Evolutionary conservation across 2,329 filamentous ascomycete genomes (phyloP).

Genomic region (Hypoxylon sp.): DNA sequence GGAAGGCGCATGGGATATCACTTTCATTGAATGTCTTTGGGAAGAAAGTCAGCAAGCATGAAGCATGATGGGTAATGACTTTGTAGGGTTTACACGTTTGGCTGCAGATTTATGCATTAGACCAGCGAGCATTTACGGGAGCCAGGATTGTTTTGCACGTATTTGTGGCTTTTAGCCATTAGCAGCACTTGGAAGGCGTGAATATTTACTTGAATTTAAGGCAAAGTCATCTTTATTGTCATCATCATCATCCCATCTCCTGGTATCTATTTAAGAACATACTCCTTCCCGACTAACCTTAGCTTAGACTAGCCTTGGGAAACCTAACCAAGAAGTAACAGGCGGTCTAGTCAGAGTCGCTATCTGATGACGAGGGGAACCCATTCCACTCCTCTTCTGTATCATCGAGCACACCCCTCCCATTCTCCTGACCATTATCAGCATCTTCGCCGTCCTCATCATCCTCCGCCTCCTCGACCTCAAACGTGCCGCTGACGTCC

Average conservation of each 20-base stretch:
- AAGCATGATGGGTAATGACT: conserved; percentile 10
- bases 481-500: conserved; percentile 87
- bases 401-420: conserved; percentile 56
- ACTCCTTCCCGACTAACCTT: not conserved
- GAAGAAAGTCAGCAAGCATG: not conserved
- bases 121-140: not conserved
- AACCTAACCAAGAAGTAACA: not conserved
- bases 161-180: not conserved
- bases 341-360: conserved; percentile 47
- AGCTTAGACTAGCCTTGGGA: conserved; percentile 1
- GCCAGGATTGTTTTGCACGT: not conserved
- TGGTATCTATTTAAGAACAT: conserved; percentile 7
- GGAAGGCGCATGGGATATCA: conserved; percentile 16
- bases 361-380: conserved; percentile 61
- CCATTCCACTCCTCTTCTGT: conserved; percentile 72
- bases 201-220: not conserved
- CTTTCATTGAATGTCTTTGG: not conserved
- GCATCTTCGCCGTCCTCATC: conserved; percentile 56
- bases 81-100: conserved; percentile 9
- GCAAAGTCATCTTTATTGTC: conserved; percentile 13
- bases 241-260: conserved; percentile 9
- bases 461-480: conserved; percentile 71
- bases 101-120: conserved; percentile 1
- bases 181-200: conserved; percentile 1
- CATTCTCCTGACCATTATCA: conserved; percentile 50